Percentiles rank a stretch among this genome's conserved stretches.
phyloP scores from a whole-genome alignment of 768 basidiomycete species.

The Pleurotus eryngii region DNA sequence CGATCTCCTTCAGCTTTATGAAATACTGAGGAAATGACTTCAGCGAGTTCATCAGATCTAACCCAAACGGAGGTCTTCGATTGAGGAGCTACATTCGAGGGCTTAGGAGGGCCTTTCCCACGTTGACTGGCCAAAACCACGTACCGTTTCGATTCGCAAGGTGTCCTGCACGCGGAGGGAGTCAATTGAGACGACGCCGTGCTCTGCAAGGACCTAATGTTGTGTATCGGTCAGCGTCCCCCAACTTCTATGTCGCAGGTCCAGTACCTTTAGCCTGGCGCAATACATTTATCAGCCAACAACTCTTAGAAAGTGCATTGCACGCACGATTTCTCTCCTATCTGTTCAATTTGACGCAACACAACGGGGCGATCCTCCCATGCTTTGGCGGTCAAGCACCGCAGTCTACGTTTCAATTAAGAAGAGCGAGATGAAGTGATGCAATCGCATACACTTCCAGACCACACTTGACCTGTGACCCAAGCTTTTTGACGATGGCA shows the following conservation, averaged over 20 bases:
- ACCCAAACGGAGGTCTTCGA: slow-evolving; percentile 71
- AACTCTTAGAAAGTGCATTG: neutral
- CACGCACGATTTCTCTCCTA: slow-evolving; percentile 88
- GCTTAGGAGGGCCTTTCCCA: too few relatives aligned
- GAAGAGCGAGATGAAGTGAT: neutral
- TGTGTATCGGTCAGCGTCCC: slow-evolving; percentile 6
- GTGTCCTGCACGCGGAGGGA: slow-evolving; percentile 55
- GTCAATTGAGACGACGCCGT: slow-evolving; percentile 64
- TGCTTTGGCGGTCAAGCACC: slow-evolving; percentile 77
- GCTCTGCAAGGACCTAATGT: slow-evolving; percentile 66
- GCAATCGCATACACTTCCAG: slow-evolving; percentile 63
- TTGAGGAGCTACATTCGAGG: slow-evolving; percentile 57
- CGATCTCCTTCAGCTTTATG: slow-evolving; percentile 47
- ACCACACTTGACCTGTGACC: slow-evolving; percentile 65
- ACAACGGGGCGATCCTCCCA: slow-evolving; percentile 91
- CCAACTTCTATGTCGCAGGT: slow-evolving; percentile 3
- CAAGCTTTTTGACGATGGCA: slow-evolving; percentile 60
- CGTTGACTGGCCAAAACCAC: neutral
- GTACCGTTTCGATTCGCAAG: slow-evolving; percentile 61
- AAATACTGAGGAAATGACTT: slow-evolving; percentile 66
- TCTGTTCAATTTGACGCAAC: slow-evolving; percentile 82
- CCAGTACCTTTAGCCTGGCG: slow-evolving; percentile 30
- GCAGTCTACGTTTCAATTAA: slow-evolving; percentile 43
- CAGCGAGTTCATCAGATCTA: slow-evolving; percentile 58
- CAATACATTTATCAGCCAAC: neutral